phyloP scores from a whole-genome alignment of 768 basidiomycete species.

The Rubroboletus satanas region DNA sequence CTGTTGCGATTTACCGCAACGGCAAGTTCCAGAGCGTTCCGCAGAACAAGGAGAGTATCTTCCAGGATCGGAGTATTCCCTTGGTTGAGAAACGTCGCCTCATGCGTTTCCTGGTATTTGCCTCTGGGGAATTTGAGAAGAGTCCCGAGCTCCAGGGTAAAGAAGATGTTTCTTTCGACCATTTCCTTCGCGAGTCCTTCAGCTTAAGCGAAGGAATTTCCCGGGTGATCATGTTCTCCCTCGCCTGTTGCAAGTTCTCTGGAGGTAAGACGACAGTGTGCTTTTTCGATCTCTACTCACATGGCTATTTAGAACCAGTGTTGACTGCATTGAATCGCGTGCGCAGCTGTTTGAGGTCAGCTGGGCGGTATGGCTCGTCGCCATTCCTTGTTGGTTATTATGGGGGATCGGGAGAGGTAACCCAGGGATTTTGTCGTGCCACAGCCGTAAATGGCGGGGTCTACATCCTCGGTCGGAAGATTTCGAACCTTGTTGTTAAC shows the following conservation, averaged over 20 bases:
- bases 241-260: constrained; percentile 63
- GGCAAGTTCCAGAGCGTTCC: constrained; percentile 63
- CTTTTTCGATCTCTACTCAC: constrained; percentile 3
- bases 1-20: constrained; percentile 56
- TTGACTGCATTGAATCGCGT: constrained; percentile 65
- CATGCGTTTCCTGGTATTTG: constrained; percentile 89
- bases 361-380: constrained; percentile 82
- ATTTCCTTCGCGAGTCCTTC: constrained; percentile 65
- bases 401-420: constrained; percentile 87
- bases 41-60: constrained; percentile 87
- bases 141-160: constrained; percentile 56
- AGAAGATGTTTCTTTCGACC: constrained; percentile 51
- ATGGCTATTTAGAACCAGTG: constrained; percentile 52
- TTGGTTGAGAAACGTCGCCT: constrained; percentile 84
- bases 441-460: constrained; percentile 77
- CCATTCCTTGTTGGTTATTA: constrained; percentile 95
- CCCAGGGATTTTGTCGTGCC: constrained; percentile 87
- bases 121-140: constrained; percentile 68
- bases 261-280: constrained; percentile 43
- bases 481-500: constrained; percentile 31
- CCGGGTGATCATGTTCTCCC: constrained; percentile 66
- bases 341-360: constrained; percentile 67
- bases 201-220: constrained; percentile 54
- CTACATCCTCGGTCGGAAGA: constrained; percentile 61
- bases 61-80: constrained; percentile 74